phyloP scores from a whole-genome alignment of 495 filamentous ascomycete genomes.

The Xeromyces bisporus region DNA sequence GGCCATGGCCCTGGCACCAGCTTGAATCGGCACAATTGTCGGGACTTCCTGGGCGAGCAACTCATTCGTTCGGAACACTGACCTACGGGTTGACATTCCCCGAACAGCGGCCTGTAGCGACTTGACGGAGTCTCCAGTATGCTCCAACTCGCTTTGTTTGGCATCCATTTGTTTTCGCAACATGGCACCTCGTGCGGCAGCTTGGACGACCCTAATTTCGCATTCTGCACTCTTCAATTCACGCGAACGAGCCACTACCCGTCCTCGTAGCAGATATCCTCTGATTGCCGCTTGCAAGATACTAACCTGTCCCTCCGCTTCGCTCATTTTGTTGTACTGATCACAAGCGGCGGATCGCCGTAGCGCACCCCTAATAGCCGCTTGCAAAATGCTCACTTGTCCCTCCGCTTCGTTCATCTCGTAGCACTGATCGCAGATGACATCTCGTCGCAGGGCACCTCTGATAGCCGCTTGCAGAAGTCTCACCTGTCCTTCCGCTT shows the following conservation, averaged over 20 bases:
- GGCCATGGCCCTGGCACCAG: conserved; percentile 22
- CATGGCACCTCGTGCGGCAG: conserved; percentile 31
- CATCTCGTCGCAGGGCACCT: conserved; percentile 28
- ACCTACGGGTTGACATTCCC: conserved; percentile 29
- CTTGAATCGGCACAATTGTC: conserved; percentile 30
- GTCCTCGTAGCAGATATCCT: conserved; percentile 21
- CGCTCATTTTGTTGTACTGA: conserved; percentile 33
- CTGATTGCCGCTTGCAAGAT: conserved; percentile 27
- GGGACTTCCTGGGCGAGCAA: conserved; percentile 14
- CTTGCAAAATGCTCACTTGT: conserved; percentile 21
- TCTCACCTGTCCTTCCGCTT: conserved; percentile 31
- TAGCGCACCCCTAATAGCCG: conserved; percentile 31
- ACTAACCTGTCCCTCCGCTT: conserved; percentile 11
- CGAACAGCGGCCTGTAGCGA: conserved; percentile 35
- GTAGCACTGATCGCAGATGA: conserved; percentile 17
- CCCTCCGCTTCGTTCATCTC: conserved; percentile 19
- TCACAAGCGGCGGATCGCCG: conserved; percentile 29
- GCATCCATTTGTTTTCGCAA: conserved; percentile 29
- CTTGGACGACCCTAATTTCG: conserved; percentile 20
- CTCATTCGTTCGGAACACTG: conserved; percentile 17
- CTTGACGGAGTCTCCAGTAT: conserved; percentile 11
- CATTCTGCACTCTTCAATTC: conserved; percentile 19
- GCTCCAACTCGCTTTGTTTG: conserved; percentile 33
- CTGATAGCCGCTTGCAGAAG: conserved; percentile 58
- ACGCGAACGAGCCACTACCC: conserved; percentile 16